phyloP scores from a whole-genome alignment of 345 rosid species.

The Arabidopsis arenosa region DNA sequence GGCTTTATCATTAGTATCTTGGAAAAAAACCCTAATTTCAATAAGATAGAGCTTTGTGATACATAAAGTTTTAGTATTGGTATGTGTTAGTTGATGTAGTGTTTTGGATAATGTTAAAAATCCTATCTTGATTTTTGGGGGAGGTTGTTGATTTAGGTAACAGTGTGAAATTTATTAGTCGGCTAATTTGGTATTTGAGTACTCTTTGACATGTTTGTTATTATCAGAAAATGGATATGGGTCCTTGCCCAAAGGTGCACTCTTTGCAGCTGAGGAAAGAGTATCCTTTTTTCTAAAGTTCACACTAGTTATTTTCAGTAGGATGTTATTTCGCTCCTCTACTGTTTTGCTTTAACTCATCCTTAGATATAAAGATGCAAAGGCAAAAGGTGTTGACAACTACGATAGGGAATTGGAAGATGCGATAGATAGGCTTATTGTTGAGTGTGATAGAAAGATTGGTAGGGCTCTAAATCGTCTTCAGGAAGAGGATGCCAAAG shows the following conservation, averaged over 20 bases:
- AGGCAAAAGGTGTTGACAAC: constrained; percentile 76
- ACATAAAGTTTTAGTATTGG: neutral
- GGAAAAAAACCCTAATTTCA: constrained; percentile 2
- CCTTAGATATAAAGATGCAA: constrained; percentile 86
- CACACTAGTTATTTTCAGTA: neutral
- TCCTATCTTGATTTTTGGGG: constrained; percentile 7
- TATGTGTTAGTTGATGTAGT: neutral
- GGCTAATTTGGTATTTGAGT: neutral
- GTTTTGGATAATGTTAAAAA: neutral
- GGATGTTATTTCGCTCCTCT: constrained; percentile 18
- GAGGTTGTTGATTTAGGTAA: constrained; percentile 28
- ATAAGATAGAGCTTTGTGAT: too few species aligned
- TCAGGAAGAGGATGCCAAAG: constrained; percentile 99
- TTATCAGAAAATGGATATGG: constrained; percentile 99
- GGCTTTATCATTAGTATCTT: neutral
- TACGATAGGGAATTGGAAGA: constrained; percentile 97
- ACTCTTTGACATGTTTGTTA: constrained; percentile 33
- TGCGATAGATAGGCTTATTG: constrained; percentile 90
- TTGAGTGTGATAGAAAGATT: constrained; percentile 97
- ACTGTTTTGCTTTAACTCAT: constrained; percentile 47
- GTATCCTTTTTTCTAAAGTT: constrained; percentile 59
- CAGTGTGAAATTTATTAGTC: constrained; percentile 3
- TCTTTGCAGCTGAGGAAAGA: constrained; percentile 96
- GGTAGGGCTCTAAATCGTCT: constrained; percentile 97
- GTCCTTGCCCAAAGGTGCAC: constrained; percentile 99